These are phyloP conservation scores for Fusarium agapanthi DNA, from an alignment of 2,329 filamentous ascomycete genomes.

Conservation along the genomic window DNA sequence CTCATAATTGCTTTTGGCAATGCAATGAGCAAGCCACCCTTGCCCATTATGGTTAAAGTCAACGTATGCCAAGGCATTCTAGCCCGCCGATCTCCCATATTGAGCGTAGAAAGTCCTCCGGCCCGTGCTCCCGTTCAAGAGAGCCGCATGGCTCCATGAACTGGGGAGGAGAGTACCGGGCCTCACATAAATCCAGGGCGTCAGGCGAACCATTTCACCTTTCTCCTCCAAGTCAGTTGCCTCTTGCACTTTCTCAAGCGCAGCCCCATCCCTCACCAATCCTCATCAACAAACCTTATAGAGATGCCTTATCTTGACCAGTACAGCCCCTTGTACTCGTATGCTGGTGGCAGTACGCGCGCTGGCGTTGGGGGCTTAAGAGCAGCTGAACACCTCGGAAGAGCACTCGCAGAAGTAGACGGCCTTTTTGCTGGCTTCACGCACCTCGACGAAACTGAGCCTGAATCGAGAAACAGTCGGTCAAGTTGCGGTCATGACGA, in stretches of 20 bases:
- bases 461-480: neutral
- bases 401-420: constrained; percentile 16
- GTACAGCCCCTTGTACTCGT: neutral
- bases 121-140: no score
- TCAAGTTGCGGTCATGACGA: accelerated
- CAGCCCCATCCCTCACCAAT: no score
- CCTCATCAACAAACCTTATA: accelerated
- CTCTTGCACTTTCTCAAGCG: neutral
- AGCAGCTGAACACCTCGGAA: neutral
- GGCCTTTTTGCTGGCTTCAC: constrained; percentile 24
- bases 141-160: neutral
- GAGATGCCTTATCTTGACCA: neutral
- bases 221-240: neutral
- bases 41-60: neutral
- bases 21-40: neutral
- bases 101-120: neutral
- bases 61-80: neutral
- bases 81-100: neutral
- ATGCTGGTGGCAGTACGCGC: neutral
- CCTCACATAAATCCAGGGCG: neutral
- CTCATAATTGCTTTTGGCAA: neutral
- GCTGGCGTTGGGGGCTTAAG: neutral
- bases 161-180: neutral
- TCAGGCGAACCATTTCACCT: neutral
- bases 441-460: constrained; percentile 5